Percentiles rank a stretch among this genome's conserved stretches.
These are phyloP conservation scores for Yamagishiella unicocca DNA, from an alignment of 139 green algal genomes.

Conservation along the genomic window DNA sequence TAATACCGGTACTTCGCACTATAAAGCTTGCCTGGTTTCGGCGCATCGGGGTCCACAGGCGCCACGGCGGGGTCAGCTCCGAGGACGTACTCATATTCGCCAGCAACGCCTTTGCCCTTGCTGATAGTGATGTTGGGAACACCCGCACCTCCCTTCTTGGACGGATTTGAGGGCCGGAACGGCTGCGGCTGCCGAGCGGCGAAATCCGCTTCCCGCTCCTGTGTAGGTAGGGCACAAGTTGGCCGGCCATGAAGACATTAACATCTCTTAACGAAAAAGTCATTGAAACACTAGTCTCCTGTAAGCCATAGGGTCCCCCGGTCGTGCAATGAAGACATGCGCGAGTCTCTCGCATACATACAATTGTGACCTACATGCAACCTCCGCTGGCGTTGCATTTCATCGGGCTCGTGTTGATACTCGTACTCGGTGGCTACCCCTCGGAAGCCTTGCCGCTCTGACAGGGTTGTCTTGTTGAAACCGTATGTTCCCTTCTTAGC, in stretches of 20 bases:
- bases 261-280: too few species aligned
- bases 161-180: slow-evolving; percentile 69
- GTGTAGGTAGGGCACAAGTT: neutral
- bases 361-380: neutral
- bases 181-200: slow-evolving; percentile 56
- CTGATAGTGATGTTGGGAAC: slow-evolving; percentile 66
- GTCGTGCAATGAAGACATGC: too few species aligned
- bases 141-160: slow-evolving; percentile 56
- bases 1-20: too few species aligned
- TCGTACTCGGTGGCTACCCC: slow-evolving; percentile 60
- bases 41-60: neutral
- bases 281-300: too few species aligned
- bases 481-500: slow-evolving; percentile 73
- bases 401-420: slow-evolving; percentile 58
- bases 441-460: slow-evolving; percentile 45
- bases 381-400: slow-evolving; percentile 24
- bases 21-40: neutral
- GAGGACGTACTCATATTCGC: slow-evolving; percentile 61
- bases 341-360: neutral
- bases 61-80: slow-evolving; percentile 2
- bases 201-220: slow-evolving; percentile 50
- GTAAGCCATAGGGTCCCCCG: too few species aligned
- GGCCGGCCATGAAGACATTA: too few species aligned
- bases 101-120: slow-evolving; percentile 64
- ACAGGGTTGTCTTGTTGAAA: slow-evolving; percentile 67